Percentiles rank a stretch among this genome's conserved stretches.
Evolutionary conservation across 2,329 filamentous ascomycete species (phyloP).

Genomic region (Tolypocladium ovalisporum): DNA sequence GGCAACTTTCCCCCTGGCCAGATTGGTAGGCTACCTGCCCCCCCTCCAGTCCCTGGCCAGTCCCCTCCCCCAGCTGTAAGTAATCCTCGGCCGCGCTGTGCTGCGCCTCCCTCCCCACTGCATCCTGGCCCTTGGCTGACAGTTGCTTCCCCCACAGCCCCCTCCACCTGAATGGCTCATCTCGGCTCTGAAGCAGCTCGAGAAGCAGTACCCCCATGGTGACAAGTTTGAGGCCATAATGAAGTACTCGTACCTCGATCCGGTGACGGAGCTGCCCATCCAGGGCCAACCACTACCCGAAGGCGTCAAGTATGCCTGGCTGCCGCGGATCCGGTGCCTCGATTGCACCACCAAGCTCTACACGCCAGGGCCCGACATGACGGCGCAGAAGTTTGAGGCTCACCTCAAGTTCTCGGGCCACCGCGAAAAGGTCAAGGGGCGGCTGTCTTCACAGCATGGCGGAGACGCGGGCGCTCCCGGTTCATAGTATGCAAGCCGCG

Average conservation of each 20-base stretch:
- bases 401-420: conserved; percentile 82
- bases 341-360: conserved; percentile 94
- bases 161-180: conserved; percentile 80
- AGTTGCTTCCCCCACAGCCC: conserved; percentile 45
- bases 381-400: conserved; percentile 83
- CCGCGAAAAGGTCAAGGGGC: conserved; percentile 49
- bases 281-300: conserved; percentile 44
- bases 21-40: conserved; percentile 58
- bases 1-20: conserved; percentile 38
- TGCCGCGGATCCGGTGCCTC: conserved; percentile 81
- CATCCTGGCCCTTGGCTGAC: conserved; percentile 6
- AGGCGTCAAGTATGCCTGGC: conserved; percentile 67
- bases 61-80: conserved; percentile 51
- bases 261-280: conserved; percentile 54
- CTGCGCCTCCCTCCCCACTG: neutral
- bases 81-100: conserved; percentile 3
- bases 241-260: conserved; percentile 77
- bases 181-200: conserved; percentile 59
- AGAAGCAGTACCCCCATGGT: conserved; percentile 56
- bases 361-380: conserved; percentile 75
- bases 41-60: conserved; percentile 47
- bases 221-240: conserved; percentile 85
- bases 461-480: conserved; percentile 3
- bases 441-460: conserved; percentile 16
- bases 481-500: neutral